phyloP scores from a whole-genome alignment of 2,329 filamentous ascomycete genomes.

The Ophiocordyceps sinensis region DNA sequence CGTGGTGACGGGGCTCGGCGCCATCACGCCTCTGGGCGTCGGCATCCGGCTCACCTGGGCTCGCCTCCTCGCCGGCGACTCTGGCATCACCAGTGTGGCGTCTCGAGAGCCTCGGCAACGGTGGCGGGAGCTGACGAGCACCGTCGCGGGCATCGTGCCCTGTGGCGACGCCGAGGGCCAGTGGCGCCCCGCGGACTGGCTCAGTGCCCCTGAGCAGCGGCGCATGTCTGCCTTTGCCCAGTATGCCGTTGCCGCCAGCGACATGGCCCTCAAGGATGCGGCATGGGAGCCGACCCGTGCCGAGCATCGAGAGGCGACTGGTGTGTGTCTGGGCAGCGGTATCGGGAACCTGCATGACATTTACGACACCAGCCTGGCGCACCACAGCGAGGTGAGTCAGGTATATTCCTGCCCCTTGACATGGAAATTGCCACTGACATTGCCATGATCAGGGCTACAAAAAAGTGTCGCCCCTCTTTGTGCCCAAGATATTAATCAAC shows the following conservation, averaged over 20 bases:
- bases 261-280: constrained; percentile 76
- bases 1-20: constrained; percentile 71
- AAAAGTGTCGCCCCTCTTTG: constrained; percentile 86
- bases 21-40: constrained; percentile 70
- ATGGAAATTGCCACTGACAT: not conserved
- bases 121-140: constrained; percentile 67
- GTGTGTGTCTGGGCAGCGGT: constrained; percentile 86
- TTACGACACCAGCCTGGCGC: constrained; percentile 68
- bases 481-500: constrained; percentile 87
- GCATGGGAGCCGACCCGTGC: constrained; percentile 51
- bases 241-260: constrained; percentile 74
- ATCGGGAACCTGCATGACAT: constrained; percentile 91
- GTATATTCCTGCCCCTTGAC: too few relatives aligned
- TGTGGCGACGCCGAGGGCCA: constrained; percentile 22
- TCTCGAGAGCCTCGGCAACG: constrained; percentile 36
- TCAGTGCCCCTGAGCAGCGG: constrained; percentile 40
- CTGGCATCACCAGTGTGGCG: constrained; percentile 64
- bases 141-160: constrained; percentile 73
- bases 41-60: constrained; percentile 67
- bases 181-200: constrained; percentile 41
- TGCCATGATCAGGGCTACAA: constrained; percentile 55
- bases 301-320: constrained; percentile 60
- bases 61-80: constrained; percentile 64
- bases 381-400: constrained; percentile 50
- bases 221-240: constrained; percentile 88